Conservation (phyloP, 176 grass and related monocot species). For the Phoenix dactylifera region DNA sequence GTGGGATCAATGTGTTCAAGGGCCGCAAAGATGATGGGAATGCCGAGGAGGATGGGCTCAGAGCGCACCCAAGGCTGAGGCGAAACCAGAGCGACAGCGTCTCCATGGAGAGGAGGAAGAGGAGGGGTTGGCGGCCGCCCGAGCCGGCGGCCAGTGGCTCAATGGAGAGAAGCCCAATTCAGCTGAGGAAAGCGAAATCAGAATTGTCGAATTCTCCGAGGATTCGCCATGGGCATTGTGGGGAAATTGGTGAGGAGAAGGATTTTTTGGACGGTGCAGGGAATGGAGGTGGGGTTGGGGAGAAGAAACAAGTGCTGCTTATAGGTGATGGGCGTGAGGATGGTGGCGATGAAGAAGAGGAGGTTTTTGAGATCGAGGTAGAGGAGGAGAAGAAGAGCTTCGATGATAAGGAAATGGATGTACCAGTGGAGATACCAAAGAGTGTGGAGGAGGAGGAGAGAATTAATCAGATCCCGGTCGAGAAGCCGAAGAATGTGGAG, state of each 20-base stretch:
- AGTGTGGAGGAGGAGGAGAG: conserved; percentile 29
- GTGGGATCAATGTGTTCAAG: conserved; percentile 87
- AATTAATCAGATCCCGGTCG: background rate
- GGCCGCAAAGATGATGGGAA: conserved; percentile 11
- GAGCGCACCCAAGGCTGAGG: conserved; percentile 46
- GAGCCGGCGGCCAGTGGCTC: conserved; percentile 36
- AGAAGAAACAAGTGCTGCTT: conserved; percentile 11
- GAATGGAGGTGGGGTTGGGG: background rate
- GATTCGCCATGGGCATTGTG: background rate
- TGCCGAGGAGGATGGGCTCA: conserved; percentile 60
- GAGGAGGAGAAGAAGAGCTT: conserved; percentile 30
- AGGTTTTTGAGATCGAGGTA: conserved; percentile 5
- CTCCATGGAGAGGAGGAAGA: conserved; percentile 44
- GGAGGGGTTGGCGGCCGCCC: conserved; percentile 44
- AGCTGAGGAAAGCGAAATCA: conserved; percentile 52
- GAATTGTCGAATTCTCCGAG: conserved; percentile 23
- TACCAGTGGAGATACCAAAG: conserved; percentile 7
- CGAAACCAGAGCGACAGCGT: conserved; percentile 56
- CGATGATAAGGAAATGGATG: conserved; percentile 45
- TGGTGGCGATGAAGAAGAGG: conserved; percentile 20
- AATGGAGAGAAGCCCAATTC: conserved; percentile 11
- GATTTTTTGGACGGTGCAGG: no score
- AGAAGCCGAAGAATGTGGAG: no score
- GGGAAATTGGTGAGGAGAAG: no score
- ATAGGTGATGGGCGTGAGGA: background rate